Evolutionary conservation across 2,329 filamentous ascomycete genomes (phyloP).

Genomic region (Colletotrichum sp.): DNA sequence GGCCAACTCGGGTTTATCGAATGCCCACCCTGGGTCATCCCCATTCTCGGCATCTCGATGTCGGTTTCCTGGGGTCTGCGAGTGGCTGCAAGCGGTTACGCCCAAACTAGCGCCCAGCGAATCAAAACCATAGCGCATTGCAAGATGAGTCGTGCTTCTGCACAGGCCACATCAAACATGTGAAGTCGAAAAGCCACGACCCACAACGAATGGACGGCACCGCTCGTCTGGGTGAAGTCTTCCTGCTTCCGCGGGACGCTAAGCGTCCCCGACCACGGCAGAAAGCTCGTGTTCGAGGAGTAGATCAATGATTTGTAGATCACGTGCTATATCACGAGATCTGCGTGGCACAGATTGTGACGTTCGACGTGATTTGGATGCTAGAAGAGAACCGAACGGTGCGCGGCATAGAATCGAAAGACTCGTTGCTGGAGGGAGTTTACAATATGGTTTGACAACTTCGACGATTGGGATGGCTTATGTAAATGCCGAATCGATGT

Average conservation of each 20-base stretch:
- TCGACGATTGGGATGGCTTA: not conserved
- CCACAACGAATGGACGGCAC: not conserved
- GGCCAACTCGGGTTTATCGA: not conserved
- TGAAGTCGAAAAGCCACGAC: slow-evolving; percentile 17
- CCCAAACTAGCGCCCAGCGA: not conserved
- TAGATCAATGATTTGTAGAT: not conserved
- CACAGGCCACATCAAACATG: slow-evolving; percentile 17
- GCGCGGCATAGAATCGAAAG: not conserved
- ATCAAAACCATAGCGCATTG: slow-evolving; percentile 9
- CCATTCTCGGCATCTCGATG: not conserved
- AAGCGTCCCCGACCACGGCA: not conserved
- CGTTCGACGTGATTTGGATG: not conserved
- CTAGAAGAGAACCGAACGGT: not conserved
- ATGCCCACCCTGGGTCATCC: not conserved
- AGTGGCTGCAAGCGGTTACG: not conserved
- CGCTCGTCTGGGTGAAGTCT: not conserved
- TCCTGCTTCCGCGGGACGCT: slow-evolving; percentile 17
- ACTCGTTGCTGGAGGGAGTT: not conserved
- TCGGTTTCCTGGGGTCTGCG: not conserved
- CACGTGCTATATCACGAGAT: not conserved
- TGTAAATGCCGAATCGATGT: not conserved
- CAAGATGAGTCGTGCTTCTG: not conserved
- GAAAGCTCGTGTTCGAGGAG: not conserved
- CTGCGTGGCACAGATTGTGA: not conserved
- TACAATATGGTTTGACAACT: not conserved